phyloP scores from a whole-genome alignment of 768 basidiomycete species.

The Pleurotus salmoneostramineus region DNA sequence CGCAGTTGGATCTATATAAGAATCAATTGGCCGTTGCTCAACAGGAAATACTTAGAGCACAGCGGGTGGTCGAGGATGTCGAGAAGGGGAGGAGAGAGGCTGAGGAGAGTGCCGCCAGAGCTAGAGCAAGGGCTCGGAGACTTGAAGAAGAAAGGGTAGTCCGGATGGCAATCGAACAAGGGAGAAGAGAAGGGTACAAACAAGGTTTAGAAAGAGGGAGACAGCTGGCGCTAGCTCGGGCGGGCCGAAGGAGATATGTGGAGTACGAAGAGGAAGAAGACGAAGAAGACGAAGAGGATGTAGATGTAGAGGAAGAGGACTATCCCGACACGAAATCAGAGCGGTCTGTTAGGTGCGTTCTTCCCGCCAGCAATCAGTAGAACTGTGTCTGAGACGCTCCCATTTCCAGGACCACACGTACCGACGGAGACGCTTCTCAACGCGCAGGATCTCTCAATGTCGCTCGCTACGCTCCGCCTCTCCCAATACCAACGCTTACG shows the following conservation, averaged over 20 bases:
- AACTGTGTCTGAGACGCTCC: neutral
- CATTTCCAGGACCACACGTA: neutral
- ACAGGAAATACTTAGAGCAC: neutral
- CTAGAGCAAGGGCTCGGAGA: constrained; percentile 50
- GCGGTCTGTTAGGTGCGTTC: constrained; percentile 3
- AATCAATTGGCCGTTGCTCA: neutral
- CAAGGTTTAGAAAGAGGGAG: constrained; percentile 36
- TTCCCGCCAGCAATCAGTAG: neutral
- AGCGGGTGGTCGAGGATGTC: neutral
- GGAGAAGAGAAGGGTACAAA: constrained; percentile 42
- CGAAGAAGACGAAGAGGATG: constrained; percentile 11
- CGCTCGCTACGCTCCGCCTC: neutral
- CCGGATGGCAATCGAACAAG: constrained; percentile 58
- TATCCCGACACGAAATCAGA: constrained; percentile 15
- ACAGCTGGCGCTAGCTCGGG: constrained; percentile 21
- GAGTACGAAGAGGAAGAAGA: neutral
- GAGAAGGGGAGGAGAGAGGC: constrained; percentile 40
- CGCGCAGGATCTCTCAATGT: neutral
- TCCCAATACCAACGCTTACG: neutral
- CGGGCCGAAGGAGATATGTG: constrained; percentile 14
- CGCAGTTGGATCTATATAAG: constrained; percentile 3
- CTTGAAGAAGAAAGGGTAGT: constrained; percentile 53
- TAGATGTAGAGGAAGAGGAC: constrained; percentile 22
- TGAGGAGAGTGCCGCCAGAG: constrained; percentile 58
- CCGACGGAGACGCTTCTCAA: neutral